Base-by-base conservation (phyloP, 768 basidiomycete genomes). In the Xanthoconium purpureum region DNA sequence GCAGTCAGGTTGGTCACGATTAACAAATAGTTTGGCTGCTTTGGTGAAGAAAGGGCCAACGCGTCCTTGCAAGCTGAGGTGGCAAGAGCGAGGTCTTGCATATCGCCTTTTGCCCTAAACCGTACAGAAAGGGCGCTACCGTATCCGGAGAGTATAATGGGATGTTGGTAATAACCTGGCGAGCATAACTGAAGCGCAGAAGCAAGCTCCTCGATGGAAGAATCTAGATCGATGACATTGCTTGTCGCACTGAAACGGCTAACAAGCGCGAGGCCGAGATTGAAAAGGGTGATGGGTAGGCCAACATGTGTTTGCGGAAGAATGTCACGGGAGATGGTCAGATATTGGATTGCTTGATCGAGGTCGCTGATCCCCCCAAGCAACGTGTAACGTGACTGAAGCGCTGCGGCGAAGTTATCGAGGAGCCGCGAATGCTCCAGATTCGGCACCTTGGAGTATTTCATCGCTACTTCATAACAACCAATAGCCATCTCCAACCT, bases 401-500 rank as follows among this genome's bases (percentile, higher is more conserved):
- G 66, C 36, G 63, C 58, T 29, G 30, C 35, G 12, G 55, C 57
- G 38, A 63, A 66, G 40, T 61, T 67, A 13, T 58, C 55, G 5
- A 71, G 58, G 32, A 68, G 56, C 10, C 54, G 57, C 5, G 59
- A 57, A 35, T 61, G 56, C 7, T 57, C 60, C 13, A 61, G n/a
- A n/a, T 61, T 58, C 3, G 54, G 52, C 18, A 52, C 47, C 37
- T 40, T 38, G 33, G 69, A 68, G 44, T 57, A 32, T 12, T 17
- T 33, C 47, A 68, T 62, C 10, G 61, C 67, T 12, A 14, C 37
- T 15, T 55, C 32, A 40, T 57, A 65, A 51, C 35, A 59, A 18
- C 14, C 20, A 32, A 73, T 52, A 8, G 68, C 70, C 43, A 47
- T 54, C 28, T 71, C 55, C 32, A 71, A 29, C 43, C 36, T 63